phyloP scores from a whole-genome alignment of 2,329 filamentous ascomycete species.

The Neofusicoccum sp. region DNA sequence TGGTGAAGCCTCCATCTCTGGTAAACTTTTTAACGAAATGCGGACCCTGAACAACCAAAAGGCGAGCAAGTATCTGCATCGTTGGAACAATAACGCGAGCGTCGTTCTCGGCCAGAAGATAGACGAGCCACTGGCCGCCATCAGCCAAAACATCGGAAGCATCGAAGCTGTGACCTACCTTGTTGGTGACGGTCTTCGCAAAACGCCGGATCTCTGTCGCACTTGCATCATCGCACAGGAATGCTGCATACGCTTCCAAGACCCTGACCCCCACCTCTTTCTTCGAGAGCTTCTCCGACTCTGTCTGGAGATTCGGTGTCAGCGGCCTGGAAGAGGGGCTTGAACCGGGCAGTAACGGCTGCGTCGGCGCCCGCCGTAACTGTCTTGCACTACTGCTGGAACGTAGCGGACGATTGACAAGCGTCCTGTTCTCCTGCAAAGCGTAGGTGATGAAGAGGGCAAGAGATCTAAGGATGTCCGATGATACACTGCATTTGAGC shows the following conservation, averaged over 20 bases:
- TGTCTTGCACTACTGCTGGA: conserved; percentile 37
- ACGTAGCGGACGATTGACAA: conserved; percentile 37
- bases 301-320: conserved; percentile 29
- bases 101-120: conserved; percentile 85
- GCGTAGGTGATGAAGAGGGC: conserved; percentile 93
- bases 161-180: conserved; percentile 57
- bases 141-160: conserved; percentile 33
- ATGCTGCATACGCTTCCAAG: conserved; percentile 73
- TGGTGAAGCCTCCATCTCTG: conserved; percentile 84
- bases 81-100: conserved; percentile 80
- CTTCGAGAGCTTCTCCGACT: conserved; percentile 52
- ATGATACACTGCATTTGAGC: conserved; percentile 77
- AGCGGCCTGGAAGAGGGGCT: conserved; percentile 33
- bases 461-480: conserved; percentile 82
- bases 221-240: conserved; percentile 75
- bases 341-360: conserved; percentile 27
- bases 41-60: conserved; percentile 80
- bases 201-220: conserved; percentile 78
- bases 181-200: conserved; percentile 91
- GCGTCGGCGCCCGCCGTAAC: conserved; percentile 31
- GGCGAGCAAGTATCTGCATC: conserved; percentile 78
- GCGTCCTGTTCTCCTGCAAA: conserved; percentile 65
- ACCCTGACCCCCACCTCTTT: conserved; percentile 74
- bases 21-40: conserved; percentile 84
- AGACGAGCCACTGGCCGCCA: conserved; percentile 75